Evolutionary conservation across 2,329 filamentous ascomycete genomes (phyloP), one percentile per base, ranked within the genome.

Genomic region (Huntiella bhutanensis): DNA sequence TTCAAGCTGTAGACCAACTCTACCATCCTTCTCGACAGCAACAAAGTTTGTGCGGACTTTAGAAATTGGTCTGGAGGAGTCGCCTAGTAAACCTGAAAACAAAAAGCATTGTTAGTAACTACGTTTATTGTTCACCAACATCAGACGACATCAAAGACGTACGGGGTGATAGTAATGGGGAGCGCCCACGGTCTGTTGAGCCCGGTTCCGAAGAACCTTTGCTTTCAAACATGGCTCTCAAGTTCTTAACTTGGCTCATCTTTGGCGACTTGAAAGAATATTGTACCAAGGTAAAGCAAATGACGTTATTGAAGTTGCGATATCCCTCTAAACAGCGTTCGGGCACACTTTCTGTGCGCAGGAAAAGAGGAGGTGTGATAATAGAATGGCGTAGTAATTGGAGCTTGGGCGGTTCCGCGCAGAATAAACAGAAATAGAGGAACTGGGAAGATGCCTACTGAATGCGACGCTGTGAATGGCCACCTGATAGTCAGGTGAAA

Each of bases 221-320:
- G 59, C 76, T 75, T 67, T 87, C 82, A 60, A 86, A 86, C 71
- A 82, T 84, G 57, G 82, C 82, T 55, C 80, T 71, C 53, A 87
- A 73, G 64, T 82, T 82, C 64, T 70, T 78, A 57, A 83, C 79
- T 57, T 73, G 76, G 57, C 76, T 77, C 72, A 76, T 77, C 56
- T 60, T 65, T 61, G 62, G 61, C 55, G 16, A 28, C 40, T 38
- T 17, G 13, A 22, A 32, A 28, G 22, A 8, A 8, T 28, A 3
- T 28, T 28, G 22, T 28, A 28, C 5, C 22, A 6, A 28, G 19
- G n/a, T 33, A 5, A n/a, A 36, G 13, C 12, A 43, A 13, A 34
- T 43, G 32, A 43, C 13, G 32, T 17, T 43, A 28, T 28, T 28
- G 22, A 8, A 28, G 22, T 28, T 28, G 22, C 7, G 22, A 8